A percentile compares a stretch with the other conserved stretches of the same genome.
Conservation (phyloP, 179 eudicot genomes). For the Nepenthes alata region DNA sequence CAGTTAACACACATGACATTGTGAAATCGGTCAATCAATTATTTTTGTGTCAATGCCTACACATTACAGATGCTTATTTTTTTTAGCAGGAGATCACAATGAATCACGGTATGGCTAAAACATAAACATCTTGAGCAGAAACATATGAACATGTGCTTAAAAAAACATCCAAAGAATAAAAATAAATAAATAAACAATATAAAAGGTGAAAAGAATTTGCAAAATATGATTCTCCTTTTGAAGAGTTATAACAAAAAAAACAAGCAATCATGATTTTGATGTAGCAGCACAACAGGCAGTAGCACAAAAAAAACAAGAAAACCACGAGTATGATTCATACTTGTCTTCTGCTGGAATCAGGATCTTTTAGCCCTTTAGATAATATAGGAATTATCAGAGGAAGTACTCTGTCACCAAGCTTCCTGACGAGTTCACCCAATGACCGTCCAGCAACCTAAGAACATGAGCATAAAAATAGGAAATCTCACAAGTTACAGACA, state of each 20-base stretch:
- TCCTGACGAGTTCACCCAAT: slow-evolving; percentile 93
- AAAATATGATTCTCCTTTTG: not conserved
- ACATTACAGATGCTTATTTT: too few species aligned
- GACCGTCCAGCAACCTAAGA: slow-evolving; percentile 86
- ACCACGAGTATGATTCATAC: slow-evolving; percentile 21
- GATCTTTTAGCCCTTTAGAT: slow-evolving; percentile 69
- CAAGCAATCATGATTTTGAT: not conserved
- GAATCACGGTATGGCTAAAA: too few species aligned
- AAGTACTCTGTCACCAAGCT: slow-evolving; percentile 98
- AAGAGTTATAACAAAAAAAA: not conserved
- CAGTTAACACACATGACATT: too few species aligned
- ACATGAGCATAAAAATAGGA: not conserved
- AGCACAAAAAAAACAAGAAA: not conserved
- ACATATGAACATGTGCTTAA: too few species aligned
- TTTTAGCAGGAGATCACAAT: too few species aligned
- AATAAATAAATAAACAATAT: too few species aligned
- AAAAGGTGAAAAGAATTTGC: too few species aligned
- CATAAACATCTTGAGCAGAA: too few species aligned
- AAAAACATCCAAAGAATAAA: too few species aligned
- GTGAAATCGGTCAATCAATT: too few species aligned
- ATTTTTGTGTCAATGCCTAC: too few species aligned
- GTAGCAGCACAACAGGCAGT: not conserved
- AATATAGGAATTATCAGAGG: slow-evolving; percentile 83
- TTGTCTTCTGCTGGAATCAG: slow-evolving; percentile 78
- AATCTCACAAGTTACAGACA: not conserved